Evolutionary conservation across 495 filamentous ascomycete species (phyloP).

Genomic region (Penicillium antarcticum): DNA sequence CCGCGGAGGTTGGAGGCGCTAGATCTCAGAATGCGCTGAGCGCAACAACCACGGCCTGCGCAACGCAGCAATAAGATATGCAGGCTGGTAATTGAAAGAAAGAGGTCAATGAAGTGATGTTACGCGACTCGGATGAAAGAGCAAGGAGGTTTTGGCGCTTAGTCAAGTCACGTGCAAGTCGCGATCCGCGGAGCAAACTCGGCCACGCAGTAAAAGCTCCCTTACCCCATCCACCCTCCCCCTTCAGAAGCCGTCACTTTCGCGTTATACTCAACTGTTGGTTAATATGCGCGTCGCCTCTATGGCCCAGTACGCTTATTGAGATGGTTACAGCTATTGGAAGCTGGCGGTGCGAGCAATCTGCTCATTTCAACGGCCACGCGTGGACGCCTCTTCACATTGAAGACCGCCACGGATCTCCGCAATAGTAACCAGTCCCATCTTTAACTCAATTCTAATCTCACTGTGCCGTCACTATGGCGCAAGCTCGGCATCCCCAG

Average conservation of each 20-base stretch:
- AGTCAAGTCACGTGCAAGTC: conserved; percentile 20
- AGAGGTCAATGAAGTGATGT: neutral
- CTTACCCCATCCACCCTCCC: conserved; percentile 11
- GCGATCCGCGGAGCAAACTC: conserved; percentile 28
- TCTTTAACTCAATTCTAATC: neutral
- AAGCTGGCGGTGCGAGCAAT: conserved; percentile 41
- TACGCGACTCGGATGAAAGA: neutral
- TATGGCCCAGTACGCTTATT: conserved; percentile 26
- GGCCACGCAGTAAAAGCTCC: conserved; percentile 23
- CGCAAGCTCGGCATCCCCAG: conserved; percentile 53
- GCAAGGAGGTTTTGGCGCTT: conserved; percentile 10
- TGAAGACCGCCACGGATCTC: conserved; percentile 17
- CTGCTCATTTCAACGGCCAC: conserved; percentile 38
- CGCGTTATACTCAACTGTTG: conserved; percentile 1
- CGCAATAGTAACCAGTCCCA: conserved; percentile 10
- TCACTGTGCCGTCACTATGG: conserved; percentile 47
- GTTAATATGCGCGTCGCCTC: conserved; percentile 9
- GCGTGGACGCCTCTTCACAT: conserved; percentile 35
- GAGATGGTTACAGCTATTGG: conserved; percentile 46
- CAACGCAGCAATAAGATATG: neutral
- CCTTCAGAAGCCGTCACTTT: conserved; percentile 2
- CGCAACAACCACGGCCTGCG: conserved; percentile 1
- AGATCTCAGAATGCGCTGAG: conserved; percentile 1
- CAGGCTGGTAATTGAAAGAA: neutral
- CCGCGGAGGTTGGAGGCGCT: conserved; percentile 1